phyloP scores from a whole-genome alignment of 2,329 filamentous ascomycete species.

The Proliferodiscus dingleyae region DNA sequence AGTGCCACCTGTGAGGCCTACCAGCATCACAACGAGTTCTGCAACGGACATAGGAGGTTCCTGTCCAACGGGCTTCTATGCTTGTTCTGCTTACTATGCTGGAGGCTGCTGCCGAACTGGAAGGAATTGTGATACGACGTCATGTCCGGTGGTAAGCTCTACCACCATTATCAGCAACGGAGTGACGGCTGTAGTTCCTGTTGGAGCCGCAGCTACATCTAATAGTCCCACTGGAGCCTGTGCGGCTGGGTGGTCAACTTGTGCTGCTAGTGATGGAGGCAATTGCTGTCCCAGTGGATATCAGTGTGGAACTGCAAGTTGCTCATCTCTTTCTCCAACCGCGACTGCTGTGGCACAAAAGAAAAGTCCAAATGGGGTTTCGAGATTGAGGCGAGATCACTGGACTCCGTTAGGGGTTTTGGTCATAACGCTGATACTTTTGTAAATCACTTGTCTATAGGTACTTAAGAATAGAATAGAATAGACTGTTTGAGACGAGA shows the following conservation, averaged over 20 bases:
- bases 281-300: slow-evolving; percentile 84
- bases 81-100: slow-evolving; percentile 73
- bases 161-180: slow-evolving; percentile 65
- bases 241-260: slow-evolving; percentile 75
- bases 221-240: slow-evolving; percentile 47
- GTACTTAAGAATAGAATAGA: too few species aligned
- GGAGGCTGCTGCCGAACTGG: slow-evolving; percentile 88
- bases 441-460: too few species aligned
- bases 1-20: slow-evolving; percentile 45
- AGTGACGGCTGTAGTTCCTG: slow-evolving; percentile 65
- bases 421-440: too few species aligned
- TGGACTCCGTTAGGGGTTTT: neutral
- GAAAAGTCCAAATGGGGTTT: slow-evolving; percentile 15
- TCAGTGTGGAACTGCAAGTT: slow-evolving; percentile 66
- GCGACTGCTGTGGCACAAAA: slow-evolving; percentile 37
- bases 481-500: too few species aligned
- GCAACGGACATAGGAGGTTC: slow-evolving; percentile 32
- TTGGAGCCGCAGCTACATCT: slow-evolving; percentile 39
- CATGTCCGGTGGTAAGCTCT: slow-evolving; percentile 60
- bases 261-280: slow-evolving; percentile 58
- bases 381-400: neutral
- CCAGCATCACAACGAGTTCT: slow-evolving; percentile 36
- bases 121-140: slow-evolving; percentile 75
- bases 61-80: slow-evolving; percentile 90
- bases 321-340: slow-evolving; percentile 55